Evolutionary conservation across 1,284 basidiomycete species (phyloP), one percentile per base, ranked within the genome.

Genomic region (Phellinidium pouzarii): DNA sequence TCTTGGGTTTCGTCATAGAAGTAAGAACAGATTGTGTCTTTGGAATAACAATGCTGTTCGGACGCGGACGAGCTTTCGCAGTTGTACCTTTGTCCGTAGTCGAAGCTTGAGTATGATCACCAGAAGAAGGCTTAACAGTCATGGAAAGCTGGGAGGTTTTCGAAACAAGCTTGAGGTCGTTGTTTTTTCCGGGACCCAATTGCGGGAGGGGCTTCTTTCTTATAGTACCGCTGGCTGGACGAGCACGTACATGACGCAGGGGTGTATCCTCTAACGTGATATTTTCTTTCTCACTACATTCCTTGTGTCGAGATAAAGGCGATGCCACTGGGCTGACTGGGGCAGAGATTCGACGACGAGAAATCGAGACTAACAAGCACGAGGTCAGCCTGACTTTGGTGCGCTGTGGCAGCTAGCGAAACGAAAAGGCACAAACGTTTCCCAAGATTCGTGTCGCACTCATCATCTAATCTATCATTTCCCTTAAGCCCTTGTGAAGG

Each of bases 201-300:
- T 36, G 36, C 29, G 31, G 17, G 19, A n/a, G 8, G 37, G 19
- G n/a, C 19, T 11, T 27, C 42, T 44, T 44, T 17, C 36, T 44
- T 20, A 45, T 9, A 37, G 50, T 37, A 26, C 34, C 23, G 23
- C 42, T 20, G 19, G 34, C 11, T 29, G 50, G 29, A 6, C 44
- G 44, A 20, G 17, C 20, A 4, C 17, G 23, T 14, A 40, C 22
- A 19, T 14, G 29, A 8, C 43, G 29, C 8, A 38, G 19, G 11
- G 40, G 47, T 7, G 47, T 20, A 14, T 50, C 48, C 9, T 44
- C 47, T 9, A 46, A n/a, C 12, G 37, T 45, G 1, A 45, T 12
- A 27, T 54, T 54, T 31, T 54, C 53, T 22, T 54, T 54, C 29
- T 49, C 44, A n/a, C 20, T 9, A 22, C 6, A 23, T 14, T 19